These are phyloP conservation scores for Zygoascus sp. DNA, from an alignment of 1,139 yeast species.

Conservation along the genomic window DNA sequence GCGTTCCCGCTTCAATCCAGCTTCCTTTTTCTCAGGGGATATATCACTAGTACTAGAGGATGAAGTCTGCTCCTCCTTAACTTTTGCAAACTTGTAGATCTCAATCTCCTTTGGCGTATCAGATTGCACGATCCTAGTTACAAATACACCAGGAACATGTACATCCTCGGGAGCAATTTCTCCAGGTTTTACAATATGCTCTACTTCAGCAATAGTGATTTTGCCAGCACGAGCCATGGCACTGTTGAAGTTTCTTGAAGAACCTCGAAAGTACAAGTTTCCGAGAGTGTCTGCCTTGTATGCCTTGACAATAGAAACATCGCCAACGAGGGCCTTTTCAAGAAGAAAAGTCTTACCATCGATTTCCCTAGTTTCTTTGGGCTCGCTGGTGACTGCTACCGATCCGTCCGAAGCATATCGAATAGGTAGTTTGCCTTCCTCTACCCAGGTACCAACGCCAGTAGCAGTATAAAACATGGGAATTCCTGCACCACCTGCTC, in stretches of 20 bases:
- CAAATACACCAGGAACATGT: slow-evolving; percentile 42
- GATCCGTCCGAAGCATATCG: slow-evolving; percentile 37
- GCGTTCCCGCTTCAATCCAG: slow-evolving; percentile 31
- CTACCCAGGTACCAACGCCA: slow-evolving; percentile 48
- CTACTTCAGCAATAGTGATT: slow-evolving; percentile 43
- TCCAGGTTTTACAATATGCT: slow-evolving; percentile 42
- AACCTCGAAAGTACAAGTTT: slow-evolving; percentile 41
- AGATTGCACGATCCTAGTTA: slow-evolving; percentile 36
- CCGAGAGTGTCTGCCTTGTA: slow-evolving; percentile 42
- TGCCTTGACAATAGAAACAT: slow-evolving; percentile 42
- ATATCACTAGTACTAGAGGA: background rate
- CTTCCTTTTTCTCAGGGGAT: background rate
- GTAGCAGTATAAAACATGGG: slow-evolving; percentile 51
- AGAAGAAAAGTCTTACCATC: slow-evolving; percentile 39
- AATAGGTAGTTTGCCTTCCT: slow-evolving; percentile 46
- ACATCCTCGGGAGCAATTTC: slow-evolving; percentile 40
- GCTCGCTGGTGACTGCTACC: slow-evolving; percentile 35
- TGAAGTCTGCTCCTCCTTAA: slow-evolving; percentile 16
- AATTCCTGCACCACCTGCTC: slow-evolving; percentile 48
- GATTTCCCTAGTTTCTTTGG: slow-evolving; percentile 39
- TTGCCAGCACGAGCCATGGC: slow-evolving; percentile 42
- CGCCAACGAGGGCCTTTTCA: slow-evolving; percentile 41
- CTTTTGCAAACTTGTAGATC: slow-evolving; percentile 27
- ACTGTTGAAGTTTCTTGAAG: slow-evolving; percentile 43
- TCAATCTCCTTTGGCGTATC: slow-evolving; percentile 40